Evolutionary conservation across 2,329 filamentous ascomycete species (phyloP).

Genomic region (Phoma sp.): DNA sequence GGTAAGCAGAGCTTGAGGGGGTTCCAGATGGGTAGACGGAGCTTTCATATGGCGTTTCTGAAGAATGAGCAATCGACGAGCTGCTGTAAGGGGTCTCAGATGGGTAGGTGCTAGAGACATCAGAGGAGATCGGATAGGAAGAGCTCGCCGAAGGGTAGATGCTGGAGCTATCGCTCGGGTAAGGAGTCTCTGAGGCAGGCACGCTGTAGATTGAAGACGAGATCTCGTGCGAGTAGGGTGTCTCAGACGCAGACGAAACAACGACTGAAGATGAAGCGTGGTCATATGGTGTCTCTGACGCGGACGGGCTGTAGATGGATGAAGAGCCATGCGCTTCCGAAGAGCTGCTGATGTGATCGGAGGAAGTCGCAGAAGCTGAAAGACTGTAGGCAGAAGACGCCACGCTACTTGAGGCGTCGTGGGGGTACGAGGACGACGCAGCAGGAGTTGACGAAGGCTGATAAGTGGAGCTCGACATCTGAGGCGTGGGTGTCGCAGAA

Average conservation of each 20-base stretch:
- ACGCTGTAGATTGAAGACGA: constrained; percentile 3
- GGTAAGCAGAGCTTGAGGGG: constrained; percentile 4
- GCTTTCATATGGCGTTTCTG: neutral
- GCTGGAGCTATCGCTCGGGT: constrained; percentile 2
- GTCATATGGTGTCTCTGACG: neutral
- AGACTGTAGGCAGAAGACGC: neutral
- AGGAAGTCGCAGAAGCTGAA: neutral
- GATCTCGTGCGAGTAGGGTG: neutral
- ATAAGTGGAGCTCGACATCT: constrained; percentile 9
- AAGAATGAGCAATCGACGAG: neutral
- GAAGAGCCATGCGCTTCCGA: neutral
- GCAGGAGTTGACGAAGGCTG: constrained; percentile 1
- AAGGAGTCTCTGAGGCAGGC: constrained; percentile 3
- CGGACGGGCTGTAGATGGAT: neutral
- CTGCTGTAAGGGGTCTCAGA: constrained; percentile 4
- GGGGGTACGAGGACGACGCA: neutral
- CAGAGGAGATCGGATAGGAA: neutral
- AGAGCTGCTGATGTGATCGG: neutral
- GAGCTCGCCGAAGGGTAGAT: neutral
- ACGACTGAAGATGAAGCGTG: neutral
- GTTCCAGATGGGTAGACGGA: constrained; percentile 1
- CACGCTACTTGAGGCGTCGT: constrained; percentile 2
- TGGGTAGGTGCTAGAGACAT: neutral
- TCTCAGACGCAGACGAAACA: neutral
- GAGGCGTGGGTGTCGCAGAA: constrained; percentile 2